Base-by-base conservation (phyloP, 371 early-diverging fungal genomes). In the Saksenaea oblongispora region DNA sequence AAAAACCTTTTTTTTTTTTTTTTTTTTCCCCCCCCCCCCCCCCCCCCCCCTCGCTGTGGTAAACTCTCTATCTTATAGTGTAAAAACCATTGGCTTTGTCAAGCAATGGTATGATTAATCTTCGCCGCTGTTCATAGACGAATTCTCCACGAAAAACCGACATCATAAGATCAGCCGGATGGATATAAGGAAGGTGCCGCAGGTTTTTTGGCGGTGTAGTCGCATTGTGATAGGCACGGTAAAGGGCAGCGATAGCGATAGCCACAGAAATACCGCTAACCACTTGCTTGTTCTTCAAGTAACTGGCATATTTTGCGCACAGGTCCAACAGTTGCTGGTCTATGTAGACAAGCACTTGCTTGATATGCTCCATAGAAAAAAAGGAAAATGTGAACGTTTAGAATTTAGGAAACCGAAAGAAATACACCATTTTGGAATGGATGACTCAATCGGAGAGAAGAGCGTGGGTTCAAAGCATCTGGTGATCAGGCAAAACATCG, bases 141-240 rank as follows among this genome's bases (percentile, higher is more conserved):
- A 13, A 34, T 51, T 26, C 26, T 27, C 39, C 27, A 15, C n/a
- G 34, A 34, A 27, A 28, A 14, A 35, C 34, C n/a, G 37, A 59
- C 39, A 13, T 41, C 8, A 28, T 41, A 41, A 28, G 59, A 15
- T 42, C 59, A 59, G 15, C n/a, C 9, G 28, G 44, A 26, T 26
- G 15, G 11, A 41, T 44, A 9, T 47, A 51, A 8, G 66, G 66
- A 28, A 66, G 37, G n/a, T 66, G 62, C 9, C 66, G 66, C 47
- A 66, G 28, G 2, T 61, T 18, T 57, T 53, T 36, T 17, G 66
- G 66, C 17, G 66, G 66, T 34, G 41, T 42, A 13, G 58, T 31
- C 27, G 58, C 56, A 14, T 35, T 28, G 5, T 58, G 22, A 22
- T 47, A 58, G 7, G 37, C 51, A 2, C 44, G 15, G 37, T 58